Percentiles rank a stretch among this genome's conserved stretches.
Evolutionary conservation across 2,329 filamentous ascomycete species (phyloP).

Genomic region (Dactylellina sp.): DNA sequence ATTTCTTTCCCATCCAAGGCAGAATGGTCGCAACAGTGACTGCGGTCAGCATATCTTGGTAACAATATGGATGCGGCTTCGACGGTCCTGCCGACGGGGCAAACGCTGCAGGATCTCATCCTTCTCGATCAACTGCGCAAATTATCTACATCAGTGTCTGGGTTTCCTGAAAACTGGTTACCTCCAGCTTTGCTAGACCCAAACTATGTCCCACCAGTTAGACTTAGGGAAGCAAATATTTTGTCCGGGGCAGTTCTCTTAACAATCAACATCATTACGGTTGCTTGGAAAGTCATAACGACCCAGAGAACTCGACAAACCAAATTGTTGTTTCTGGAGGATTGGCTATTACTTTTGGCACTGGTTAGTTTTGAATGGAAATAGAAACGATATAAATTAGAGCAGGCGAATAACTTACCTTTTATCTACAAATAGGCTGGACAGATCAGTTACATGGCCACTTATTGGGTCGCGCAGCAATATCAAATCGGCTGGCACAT

Average conservation of each 20-base stretch:
- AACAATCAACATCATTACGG: constrained; percentile 26
- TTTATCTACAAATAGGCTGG: constrained; percentile 10
- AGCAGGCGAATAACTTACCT: too few relatives aligned
- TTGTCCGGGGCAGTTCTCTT: constrained; percentile 34
- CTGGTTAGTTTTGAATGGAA: constrained; percentile 21
- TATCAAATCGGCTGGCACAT: constrained; percentile 49
- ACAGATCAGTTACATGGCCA: constrained; percentile 24
- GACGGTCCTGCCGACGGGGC: constrained; percentile 44
- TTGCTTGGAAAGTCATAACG: constrained; percentile 44
- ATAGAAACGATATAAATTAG: too few relatives aligned
- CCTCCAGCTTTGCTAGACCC: constrained; percentile 43
- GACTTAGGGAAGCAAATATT: constrained; percentile 21
- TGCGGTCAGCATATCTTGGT: constrained; percentile 17
- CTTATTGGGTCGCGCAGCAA: constrained; percentile 19
- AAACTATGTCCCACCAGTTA: constrained; percentile 50
- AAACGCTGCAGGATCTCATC: constrained; percentile 46
- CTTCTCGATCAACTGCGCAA: constrained; percentile 24
- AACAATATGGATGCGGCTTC: constrained; percentile 34
- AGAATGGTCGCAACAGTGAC: constrained; percentile 41
- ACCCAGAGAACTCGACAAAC: constrained; percentile 42
- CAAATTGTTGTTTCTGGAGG: constrained; percentile 46
- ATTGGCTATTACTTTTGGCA: constrained; percentile 44
- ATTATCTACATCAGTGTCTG: constrained; percentile 1
- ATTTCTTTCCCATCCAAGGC: constrained; percentile 5
- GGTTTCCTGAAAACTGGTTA: constrained; percentile 24